These are phyloP conservation scores for Yamadazyma friedrichii DNA, from an alignment of 1,139 yeast genomes.

Conservation along the genomic window DNA sequence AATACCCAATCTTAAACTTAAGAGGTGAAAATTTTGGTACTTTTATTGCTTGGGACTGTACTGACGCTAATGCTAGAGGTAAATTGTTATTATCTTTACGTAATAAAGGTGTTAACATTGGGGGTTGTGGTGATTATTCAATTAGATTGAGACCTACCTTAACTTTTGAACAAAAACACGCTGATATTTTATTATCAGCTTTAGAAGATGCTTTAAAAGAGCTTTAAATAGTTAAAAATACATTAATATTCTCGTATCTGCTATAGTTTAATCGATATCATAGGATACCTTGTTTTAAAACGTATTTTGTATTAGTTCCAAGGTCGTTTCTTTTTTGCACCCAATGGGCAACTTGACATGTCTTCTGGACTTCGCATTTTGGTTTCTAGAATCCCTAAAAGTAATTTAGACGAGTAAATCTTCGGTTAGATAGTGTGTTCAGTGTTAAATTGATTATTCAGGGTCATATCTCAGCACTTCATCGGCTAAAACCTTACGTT, in stretches of 20 bases:
- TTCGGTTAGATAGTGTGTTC: neutral
- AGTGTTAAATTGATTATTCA: neutral
- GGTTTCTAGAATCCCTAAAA: neutral
- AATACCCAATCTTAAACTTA: conserved; percentile 58
- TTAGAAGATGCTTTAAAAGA: conserved; percentile 28
- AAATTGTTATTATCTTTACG: conserved; percentile 57
- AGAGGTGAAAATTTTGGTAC: conserved; percentile 79
- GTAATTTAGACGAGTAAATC: neutral
- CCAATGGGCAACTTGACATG: too few species aligned
- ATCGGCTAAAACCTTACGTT: too few species aligned
- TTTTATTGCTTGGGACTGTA: conserved; percentile 75
- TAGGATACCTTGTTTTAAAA: too few species aligned
- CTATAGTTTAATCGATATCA: too few species aligned
- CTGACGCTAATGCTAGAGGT: conserved; percentile 53
- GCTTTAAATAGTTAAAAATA: conserved; percentile 1
- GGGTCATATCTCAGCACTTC: neutral
- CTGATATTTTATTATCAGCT: conserved; percentile 56
- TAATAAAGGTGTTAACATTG: conserved; percentile 66
- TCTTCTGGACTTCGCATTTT: neutral
- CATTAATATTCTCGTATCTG: too few species aligned
- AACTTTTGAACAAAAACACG: conserved; percentile 74
- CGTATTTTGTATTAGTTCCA: too few species aligned
- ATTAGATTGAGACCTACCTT: conserved; percentile 78
- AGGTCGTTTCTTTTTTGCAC: too few species aligned
- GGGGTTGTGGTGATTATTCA: conserved; percentile 76